Conservation (phyloP, 306 rosid genomes). For the Begonia peltatifolia region DNA sequence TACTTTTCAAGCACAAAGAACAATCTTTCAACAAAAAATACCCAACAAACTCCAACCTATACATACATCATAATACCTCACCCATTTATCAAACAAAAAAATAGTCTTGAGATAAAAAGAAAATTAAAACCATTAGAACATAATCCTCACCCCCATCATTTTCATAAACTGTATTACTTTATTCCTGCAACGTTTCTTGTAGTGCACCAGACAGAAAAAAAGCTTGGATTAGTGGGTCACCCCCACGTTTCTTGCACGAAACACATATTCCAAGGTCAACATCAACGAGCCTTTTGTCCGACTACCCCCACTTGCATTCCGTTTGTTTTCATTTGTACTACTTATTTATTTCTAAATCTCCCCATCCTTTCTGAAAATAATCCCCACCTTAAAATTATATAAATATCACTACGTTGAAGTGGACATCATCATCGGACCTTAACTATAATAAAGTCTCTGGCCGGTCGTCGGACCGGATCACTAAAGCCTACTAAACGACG, state of each 20-base stretch:
- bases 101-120: no score
- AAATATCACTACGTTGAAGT: neutral
- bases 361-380: neutral
- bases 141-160: no score
- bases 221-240: conserved; percentile 3
- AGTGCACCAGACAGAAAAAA: conserved; percentile 4
- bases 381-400: neutral
- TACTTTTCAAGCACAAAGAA: no score
- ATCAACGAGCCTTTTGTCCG: neutral
- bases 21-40: no score
- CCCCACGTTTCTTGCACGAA: conserved; percentile 10
- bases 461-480: no score
- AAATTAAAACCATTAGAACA: no score
- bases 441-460: no score
- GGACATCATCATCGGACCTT: neutral
- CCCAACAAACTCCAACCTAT: no score
- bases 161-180: neutral
- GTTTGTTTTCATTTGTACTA: neutral
- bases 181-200: neutral
- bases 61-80: no score
- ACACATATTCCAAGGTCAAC: conserved; percentile 2
- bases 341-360: neutral
- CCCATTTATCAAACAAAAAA: no score
- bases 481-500: no score
- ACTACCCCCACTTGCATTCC: conserved; percentile 2